Conservation (phyloP, 805 yeast genomes). For the Saturnispora hagleri region DNA sequence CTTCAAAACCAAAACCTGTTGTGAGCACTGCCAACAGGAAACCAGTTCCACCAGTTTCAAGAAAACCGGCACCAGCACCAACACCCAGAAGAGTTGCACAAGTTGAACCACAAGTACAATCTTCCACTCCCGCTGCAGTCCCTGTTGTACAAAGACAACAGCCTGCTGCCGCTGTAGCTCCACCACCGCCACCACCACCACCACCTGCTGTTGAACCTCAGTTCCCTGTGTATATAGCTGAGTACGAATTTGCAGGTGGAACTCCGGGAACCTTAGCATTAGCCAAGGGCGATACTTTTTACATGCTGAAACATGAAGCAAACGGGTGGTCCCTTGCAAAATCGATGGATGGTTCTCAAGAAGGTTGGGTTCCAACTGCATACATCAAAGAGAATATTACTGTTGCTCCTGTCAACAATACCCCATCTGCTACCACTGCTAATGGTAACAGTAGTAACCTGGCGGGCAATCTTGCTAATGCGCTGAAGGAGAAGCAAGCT, state of each 20-base stretch:
- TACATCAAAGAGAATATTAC: conserved; percentile 48
- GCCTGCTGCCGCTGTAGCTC: conserved; percentile 3
- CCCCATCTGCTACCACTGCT: conserved; percentile 21
- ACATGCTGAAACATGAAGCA: conserved; percentile 60
- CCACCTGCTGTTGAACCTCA: conserved; percentile 57
- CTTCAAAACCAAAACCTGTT: conserved; percentile 15
- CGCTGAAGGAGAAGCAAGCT: conserved; percentile 51
- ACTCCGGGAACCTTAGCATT: conserved; percentile 77
- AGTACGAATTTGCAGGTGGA: conserved; percentile 82
- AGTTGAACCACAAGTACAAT: neutral
- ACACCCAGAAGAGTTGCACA: conserved; percentile 5
- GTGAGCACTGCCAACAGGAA: conserved; percentile 16
- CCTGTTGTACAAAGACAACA: neutral
- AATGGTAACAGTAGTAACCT: conserved; percentile 12
- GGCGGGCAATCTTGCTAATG: conserved; percentile 55
- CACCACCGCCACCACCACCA: conserved; percentile 67
- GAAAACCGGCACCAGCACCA: conserved; percentile 7
- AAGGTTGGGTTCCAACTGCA: conserved; percentile 98
- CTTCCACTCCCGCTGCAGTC: neutral
- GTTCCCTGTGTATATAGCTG: conserved; percentile 73
- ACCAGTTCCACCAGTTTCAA: conserved; percentile 14
- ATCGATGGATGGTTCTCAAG: conserved; percentile 59
- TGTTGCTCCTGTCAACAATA: conserved; percentile 33
- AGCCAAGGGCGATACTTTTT: conserved; percentile 64
- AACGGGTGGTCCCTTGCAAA: conserved; percentile 96